Percentiles rank a stretch among this genome's conserved stretches.
Evolutionary conservation across 2,329 filamentous ascomycete species (phyloP).

Genomic region (Neofusicoccum cordaticola): DNA sequence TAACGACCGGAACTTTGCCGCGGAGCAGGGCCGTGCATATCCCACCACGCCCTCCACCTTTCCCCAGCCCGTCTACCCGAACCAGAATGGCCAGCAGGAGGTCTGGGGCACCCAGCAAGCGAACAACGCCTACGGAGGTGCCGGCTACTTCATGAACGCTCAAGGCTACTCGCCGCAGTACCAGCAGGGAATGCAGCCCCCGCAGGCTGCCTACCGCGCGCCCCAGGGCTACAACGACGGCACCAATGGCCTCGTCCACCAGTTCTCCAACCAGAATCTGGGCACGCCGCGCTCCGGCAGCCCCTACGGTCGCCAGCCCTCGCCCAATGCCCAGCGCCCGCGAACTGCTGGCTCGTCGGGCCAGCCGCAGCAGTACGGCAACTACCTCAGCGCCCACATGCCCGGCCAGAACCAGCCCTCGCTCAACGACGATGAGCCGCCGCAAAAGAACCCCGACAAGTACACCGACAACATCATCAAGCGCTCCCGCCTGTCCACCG

Average conservation of each 20-base stretch:
- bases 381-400: slow-evolving; percentile 67
- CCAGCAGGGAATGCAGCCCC: slow-evolving; percentile 46
- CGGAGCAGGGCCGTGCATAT: slow-evolving; percentile 47
- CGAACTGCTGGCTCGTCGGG: slow-evolving; percentile 73
- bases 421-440: slow-evolving; percentile 63
- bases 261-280: slow-evolving; percentile 95
- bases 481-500: slow-evolving; percentile 62
- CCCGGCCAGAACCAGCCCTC: slow-evolving; percentile 57
- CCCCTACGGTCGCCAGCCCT: slow-evolving; percentile 66
- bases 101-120: slow-evolving; percentile 53
- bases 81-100: slow-evolving; percentile 60
- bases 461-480: slow-evolving; percentile 86
- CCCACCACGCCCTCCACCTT: slow-evolving; percentile 88
- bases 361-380: slow-evolving; percentile 59
- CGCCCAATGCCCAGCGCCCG: slow-evolving; percentile 69
- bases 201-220: slow-evolving; percentile 56
- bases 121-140: slow-evolving; percentile 30
- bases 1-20: slow-evolving; percentile 43
- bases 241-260: slow-evolving; percentile 87
- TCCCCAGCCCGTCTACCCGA: slow-evolving; percentile 78
- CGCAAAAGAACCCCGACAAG: slow-evolving; percentile 75
- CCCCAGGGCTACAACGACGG: slow-evolving; percentile 69
- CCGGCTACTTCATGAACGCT: slow-evolving; percentile 51
- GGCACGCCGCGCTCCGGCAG: slow-evolving; percentile 65
- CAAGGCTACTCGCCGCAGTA: slow-evolving; percentile 50